Base-by-base conservation (phyloP, 352 stramenopile genomes). In the Phytopythium helicoides region DNA sequence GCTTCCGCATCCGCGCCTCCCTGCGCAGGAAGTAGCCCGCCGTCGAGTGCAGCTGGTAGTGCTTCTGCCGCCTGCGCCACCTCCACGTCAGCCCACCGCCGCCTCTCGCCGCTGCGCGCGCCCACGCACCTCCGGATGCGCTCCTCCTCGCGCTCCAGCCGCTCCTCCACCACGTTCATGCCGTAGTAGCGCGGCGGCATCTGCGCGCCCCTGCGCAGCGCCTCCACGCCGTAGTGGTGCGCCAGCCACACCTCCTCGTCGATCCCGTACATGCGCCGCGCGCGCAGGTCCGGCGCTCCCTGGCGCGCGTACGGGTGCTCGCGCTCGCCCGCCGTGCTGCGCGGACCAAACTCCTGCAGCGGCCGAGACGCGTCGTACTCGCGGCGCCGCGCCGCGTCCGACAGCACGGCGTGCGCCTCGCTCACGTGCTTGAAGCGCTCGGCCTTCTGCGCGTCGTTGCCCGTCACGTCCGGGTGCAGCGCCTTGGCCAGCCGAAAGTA, bases 381-480 rank as follows among this genome's bases (percentile, higher is more conserved):
- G 14, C 76, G 72, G 11, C 85, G 80, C 58, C 57, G 68, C 23
- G 56, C 51, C 26, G 63, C 66, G 62, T 94, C 79, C 12, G 85
- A 89, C 23, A 94, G 77, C 48, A 93, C 69, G 1, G 80, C 66
- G 62, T 94, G 76, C 7, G 85, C 85, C 46, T 92, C 82, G 48
- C 64, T 90, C 47, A 93, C 82, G 52, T 81, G 63, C 65, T 93
- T 92, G 56, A 94, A 94, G n/a, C 79, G 74, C 64, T 92, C 80
- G 1, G 85, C 79, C 62, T 94, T 94, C 47, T 72, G 73, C 50
- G 68, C 50, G 40, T 94, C 85, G 53, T 92, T 92, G 44, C 79
- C 81, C 1, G 80, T 94, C 31, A 88, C 82, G 48, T 94, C 85
- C n/a, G 85, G 85, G 80, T 93, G 85, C 54, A 94, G 67, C 22